These are phyloP conservation scores for Plasmodium billcollinsi DNA, from an alignment of 169 alveolate genomes.

Conservation along the genomic window DNA sequence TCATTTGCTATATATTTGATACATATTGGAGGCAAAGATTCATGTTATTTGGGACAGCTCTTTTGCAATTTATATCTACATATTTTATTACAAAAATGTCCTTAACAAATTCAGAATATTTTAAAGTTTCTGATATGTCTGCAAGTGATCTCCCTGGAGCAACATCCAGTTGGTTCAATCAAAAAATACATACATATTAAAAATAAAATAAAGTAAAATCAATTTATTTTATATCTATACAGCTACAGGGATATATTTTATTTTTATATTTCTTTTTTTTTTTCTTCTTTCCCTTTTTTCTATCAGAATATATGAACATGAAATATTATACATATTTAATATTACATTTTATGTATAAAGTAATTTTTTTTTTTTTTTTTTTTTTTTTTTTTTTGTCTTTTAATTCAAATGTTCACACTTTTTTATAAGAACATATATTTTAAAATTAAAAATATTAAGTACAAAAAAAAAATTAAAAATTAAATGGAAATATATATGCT, in stretches of 20 bases:
- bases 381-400: too few species aligned
- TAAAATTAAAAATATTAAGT: too few species aligned
- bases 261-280: background rate
- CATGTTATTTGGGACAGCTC: slow-evolving; percentile 69
- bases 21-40: slow-evolving; percentile 73
- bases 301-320: too few species aligned
- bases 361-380: too few species aligned
- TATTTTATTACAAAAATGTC: slow-evolving; percentile 72
- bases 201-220: background rate
- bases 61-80: slow-evolving; percentile 55
- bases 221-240: background rate
- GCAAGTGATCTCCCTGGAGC: slow-evolving; percentile 77
- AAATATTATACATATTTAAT: too few species aligned
- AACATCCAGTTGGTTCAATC: slow-evolving; percentile 73
- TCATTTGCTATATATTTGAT: slow-evolving; percentile 72
- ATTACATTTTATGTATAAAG: too few species aligned
- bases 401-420: too few species aligned
- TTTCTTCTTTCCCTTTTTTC: background rate
- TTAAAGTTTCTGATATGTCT: slow-evolving; percentile 75
- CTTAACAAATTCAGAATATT: slow-evolving; percentile 71
- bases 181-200: slow-evolving; percentile 50
- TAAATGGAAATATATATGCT: too few species aligned
- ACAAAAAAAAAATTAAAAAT: too few species aligned
- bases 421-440: too few species aligned
- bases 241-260: background rate